A percentile compares a stretch with the other conserved stretches of the same genome.
Conservation (phyloP, 768 basidiomycete genomes). For the Hericium erinaceus region DNA sequence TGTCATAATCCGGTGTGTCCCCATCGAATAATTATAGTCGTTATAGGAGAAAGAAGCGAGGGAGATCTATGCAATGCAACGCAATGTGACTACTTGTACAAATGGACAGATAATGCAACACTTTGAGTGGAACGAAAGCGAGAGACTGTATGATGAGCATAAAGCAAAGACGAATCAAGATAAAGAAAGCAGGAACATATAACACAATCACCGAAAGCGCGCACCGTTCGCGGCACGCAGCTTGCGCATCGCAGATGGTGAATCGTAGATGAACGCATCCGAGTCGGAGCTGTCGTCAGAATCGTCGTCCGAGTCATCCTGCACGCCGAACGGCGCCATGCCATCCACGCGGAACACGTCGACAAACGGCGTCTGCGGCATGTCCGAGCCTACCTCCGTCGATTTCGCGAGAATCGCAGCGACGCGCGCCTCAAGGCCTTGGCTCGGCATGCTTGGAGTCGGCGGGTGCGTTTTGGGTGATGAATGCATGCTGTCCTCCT, state of each 20-base stretch:
- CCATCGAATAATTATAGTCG: too few species aligned
- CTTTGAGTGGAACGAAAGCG: too few species aligned
- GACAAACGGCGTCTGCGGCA: constrained; percentile 71
- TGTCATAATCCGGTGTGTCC: too few species aligned
- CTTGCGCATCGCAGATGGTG: constrained; percentile 11
- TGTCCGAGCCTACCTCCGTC: constrained; percentile 43
- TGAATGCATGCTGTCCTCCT: constrained; percentile 26
- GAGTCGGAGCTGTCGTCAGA: constrained; percentile 24
- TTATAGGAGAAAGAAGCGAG: too few species aligned
- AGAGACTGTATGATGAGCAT: too few species aligned
- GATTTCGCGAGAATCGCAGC: constrained; percentile 80
- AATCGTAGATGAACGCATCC: constrained; percentile 28
- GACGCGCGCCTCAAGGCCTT: constrained; percentile 65
- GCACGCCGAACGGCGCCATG: constrained; percentile 12
- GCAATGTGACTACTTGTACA: too few species aligned
- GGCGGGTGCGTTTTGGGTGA: not conserved
- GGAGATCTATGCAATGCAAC: too few species aligned
- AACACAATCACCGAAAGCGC: not conserved
- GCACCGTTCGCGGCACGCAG: constrained; percentile 1
- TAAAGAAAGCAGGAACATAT: not conserved
- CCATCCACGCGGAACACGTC: constrained; percentile 61
- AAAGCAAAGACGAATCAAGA: not conserved
- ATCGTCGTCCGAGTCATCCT: constrained; percentile 19
- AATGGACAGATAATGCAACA: too few species aligned
- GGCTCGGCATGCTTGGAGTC: constrained; percentile 36